Evolutionary conservation across 805 yeast species (phyloP), one percentile per base, ranked within the genome.

Genomic region (Yarrowia sp.): DNA sequence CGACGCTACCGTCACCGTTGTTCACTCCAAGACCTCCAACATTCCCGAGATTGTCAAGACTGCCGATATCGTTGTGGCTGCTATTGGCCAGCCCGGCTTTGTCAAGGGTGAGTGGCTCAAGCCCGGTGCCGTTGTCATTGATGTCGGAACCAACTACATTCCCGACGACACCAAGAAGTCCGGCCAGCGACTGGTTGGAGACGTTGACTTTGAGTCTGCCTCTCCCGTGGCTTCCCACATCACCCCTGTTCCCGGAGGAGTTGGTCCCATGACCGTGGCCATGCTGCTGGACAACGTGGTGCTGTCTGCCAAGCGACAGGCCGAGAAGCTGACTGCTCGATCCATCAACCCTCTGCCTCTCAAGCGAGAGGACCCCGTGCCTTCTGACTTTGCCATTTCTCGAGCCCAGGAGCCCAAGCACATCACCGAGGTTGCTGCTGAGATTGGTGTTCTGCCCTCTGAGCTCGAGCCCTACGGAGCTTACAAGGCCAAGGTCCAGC

Each of bases 241-340:
- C 68, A 92, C 98, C 4, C 98, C 99, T 10, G 99, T 93, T 57
- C 99, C 99, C 28, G 98, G 98, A 72, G 98, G 98, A 71, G 98
- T 93, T 67, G 99, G 99, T 45, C 99, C 99, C 69, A 93, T 93
- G 98, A 93, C 99, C 31, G 98, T 93, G 51, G 97, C 97, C 57
- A 92, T 92, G 97, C 85, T 93, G 67, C 84, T 93, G 70, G 84
- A 88, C 69, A 93, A 95, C 73, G 95, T 93, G 11, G 81, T 88
- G 65, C 81, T 84, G 68, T 90, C 97, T 51, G 97, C 98, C 18
- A 81, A 88, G 70, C 77, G 82, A 65, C 84, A 81, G 72, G 81
- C 75, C 62, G 73, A 70, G 47, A 74, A 75, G 48, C 76, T 79
- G 72, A 81, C 83, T 73, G 76, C 80, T 73, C 78, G 83, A 72